Evolutionary conservation across 805 yeast genomes (phyloP), one percentile per base, ranked within the genome.

Genomic region (Pichia exigua): DNA sequence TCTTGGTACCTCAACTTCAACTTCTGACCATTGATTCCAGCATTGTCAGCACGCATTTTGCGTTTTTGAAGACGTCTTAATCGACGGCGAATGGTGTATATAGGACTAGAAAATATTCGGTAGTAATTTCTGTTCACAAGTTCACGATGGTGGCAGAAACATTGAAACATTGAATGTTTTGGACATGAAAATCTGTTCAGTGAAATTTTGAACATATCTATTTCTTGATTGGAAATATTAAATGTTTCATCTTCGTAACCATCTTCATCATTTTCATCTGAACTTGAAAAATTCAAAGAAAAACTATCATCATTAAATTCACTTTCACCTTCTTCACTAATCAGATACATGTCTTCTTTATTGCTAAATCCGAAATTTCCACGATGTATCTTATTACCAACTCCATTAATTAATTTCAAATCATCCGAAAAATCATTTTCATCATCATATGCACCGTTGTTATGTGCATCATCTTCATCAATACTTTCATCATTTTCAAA

Each of bases 91-190:
- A 56, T 18, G n/a, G 46, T 47, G 26, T 46, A 52, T 7, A 54
- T 51, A 13, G 62, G 61, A 42, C 58, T 58, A 1, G 51, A 47
- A 17, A 56, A 57, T 22, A 53, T 46, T 22, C 53, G 53, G 32
- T 53, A 55, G 12, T 50, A 42, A 26, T 30, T 45, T 20, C 49
- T 50, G 44, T 52, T 57, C 40, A 56, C 50, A 11, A 55, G 42
- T 12, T 50, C 52, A 35, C 42, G 46, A 28, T 13, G 58, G 49
- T 27, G 51, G 46, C 65, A 61, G 11, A 54, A 51, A 51, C 67
- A 64, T 45, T 58, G 63, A 45, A 62, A 55, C 30, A 59, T 49
- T 24, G 61, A 59, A 47, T 65, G 68, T 38, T 57, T 61, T 8
- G 67, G 62, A 52, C 67, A 65, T 24, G 52, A 46, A 6, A 63